A percentile compares a stretch with the other conserved stretches of the same genome.
Conservation (phyloP, 2,329 filamentous ascomycete genomes). For the Dryadomyces quercus-mongolicae region DNA sequence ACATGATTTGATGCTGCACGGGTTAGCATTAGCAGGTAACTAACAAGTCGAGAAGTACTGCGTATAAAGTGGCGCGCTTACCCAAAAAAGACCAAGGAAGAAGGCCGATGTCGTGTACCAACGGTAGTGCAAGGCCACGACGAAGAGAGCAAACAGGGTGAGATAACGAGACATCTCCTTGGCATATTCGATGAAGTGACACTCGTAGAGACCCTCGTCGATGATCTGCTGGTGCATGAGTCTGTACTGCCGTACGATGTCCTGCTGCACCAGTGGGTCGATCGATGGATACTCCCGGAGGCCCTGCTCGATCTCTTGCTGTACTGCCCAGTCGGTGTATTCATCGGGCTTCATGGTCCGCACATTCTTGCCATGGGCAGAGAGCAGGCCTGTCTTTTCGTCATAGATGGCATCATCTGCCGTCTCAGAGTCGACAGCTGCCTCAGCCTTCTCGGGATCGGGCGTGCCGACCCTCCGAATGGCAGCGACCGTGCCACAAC, state of each 20-base stretch:
- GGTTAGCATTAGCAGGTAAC: slow-evolving; percentile 41
- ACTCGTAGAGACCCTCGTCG: slow-evolving; percentile 45
- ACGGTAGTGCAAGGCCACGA: slow-evolving; percentile 28
- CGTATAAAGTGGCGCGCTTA: too few species aligned
- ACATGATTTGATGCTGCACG: slow-evolving; percentile 60
- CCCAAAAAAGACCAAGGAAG: slow-evolving; percentile 52
- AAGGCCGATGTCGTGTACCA: slow-evolving; percentile 48
- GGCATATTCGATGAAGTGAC: slow-evolving; percentile 43
- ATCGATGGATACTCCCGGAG: slow-evolving; percentile 36
- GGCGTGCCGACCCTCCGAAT: neutral
- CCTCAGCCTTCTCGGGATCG: neutral
- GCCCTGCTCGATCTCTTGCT: slow-evolving; percentile 23
- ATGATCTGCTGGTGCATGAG: slow-evolving; percentile 40
- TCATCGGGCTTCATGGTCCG: neutral
- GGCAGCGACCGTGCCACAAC: neutral
- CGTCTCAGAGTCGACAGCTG: neutral
- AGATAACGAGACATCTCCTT: slow-evolving; percentile 45
- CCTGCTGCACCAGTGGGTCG: slow-evolving; percentile 38
- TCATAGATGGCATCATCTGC: too few species aligned
- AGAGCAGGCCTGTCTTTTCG: neutral
- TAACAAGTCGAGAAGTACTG: too few species aligned
- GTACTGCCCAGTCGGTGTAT: slow-evolving; percentile 24
- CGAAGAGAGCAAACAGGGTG: slow-evolving; percentile 35
- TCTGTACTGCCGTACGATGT: slow-evolving; percentile 44
- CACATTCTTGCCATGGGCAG: neutral